These are phyloP conservation scores for Mucor irregularis DNA, from an alignment of 371 early-diverging fungal genomes.

Conservation along the genomic window DNA sequence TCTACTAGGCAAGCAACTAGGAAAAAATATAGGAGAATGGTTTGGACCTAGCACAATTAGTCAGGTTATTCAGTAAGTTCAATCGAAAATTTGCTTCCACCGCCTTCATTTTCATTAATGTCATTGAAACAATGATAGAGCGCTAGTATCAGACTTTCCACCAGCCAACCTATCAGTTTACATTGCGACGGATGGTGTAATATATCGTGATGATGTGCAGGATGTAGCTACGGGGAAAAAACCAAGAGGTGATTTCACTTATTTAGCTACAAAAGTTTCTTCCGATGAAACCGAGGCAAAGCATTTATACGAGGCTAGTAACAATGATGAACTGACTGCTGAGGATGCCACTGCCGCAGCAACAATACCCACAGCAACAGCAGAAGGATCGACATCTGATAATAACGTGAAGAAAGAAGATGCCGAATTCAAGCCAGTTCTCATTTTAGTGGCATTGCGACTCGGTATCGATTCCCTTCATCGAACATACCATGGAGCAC, in stretches of 20 bases:
- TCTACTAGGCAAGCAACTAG: conserved; percentile 78
- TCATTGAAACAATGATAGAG: too few relatives aligned
- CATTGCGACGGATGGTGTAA: conserved; percentile 73
- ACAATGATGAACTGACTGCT: not conserved
- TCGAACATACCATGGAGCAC: conserved; percentile 74
- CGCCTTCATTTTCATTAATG: too few relatives aligned
- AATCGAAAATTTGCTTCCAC: too few relatives aligned
- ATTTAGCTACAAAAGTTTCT: conserved; percentile 5
- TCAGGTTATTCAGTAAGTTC: conserved; percentile 80
- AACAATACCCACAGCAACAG: not conserved
- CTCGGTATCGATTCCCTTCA: conserved; percentile 89
- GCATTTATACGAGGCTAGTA: conserved; percentile 30
- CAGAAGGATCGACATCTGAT: not conserved
- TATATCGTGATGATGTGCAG: conserved; percentile 66
- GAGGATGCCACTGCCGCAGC: too few relatives aligned
- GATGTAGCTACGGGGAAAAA: conserved; percentile 41
- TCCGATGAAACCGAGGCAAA: conserved; percentile 32
- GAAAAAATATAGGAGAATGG: conserved; percentile 95
- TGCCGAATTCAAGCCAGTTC: conserved; percentile 56
- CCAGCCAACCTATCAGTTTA: conserved; percentile 66
- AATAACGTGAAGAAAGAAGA: not conserved
- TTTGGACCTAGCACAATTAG: conserved; percentile 94
- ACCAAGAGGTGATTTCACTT: conserved; percentile 39
- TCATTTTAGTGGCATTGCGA: conserved; percentile 86
- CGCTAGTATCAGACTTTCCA: conserved; percentile 65